Percentiles rank a stretch among this genome's conserved stretches.
phyloP scores from a whole-genome alignment of 2,329 filamentous ascomycete species.

The Akanthomyces muscarius region DNA sequence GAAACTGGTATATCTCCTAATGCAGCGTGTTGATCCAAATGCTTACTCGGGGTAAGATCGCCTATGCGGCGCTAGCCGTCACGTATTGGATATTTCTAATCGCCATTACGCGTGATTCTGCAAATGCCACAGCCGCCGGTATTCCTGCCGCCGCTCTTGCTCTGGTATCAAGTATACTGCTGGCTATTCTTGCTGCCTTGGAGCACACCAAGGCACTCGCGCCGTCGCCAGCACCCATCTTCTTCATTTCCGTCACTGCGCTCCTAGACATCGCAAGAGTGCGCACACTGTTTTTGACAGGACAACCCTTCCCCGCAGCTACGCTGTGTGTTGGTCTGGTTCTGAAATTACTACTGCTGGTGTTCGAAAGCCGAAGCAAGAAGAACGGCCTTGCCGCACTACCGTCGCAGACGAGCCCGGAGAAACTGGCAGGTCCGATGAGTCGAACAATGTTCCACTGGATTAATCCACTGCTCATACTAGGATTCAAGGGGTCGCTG shows the following conservation, averaged over 20 bases:
- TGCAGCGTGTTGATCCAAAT: neutral
- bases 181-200: neutral
- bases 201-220: slow-evolving; percentile 1
- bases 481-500: neutral
- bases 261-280: neutral
- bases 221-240: neutral
- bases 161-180: neutral
- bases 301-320: neutral
- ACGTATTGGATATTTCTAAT: neutral
- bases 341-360: neutral
- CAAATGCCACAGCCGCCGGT: neutral
- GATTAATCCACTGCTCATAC: neutral
- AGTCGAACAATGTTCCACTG: slow-evolving; percentile 5
- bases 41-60: neutral
- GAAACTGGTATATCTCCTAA: neutral
- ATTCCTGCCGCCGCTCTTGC: neutral
- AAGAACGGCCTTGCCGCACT: neutral
- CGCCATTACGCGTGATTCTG: neutral
- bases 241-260: neutral
- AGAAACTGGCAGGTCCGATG: neutral
- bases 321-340: neutral
- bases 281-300: neutral
- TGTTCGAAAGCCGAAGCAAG: neutral
- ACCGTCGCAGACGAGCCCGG: neutral
- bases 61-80: neutral